Base-by-base conservation (phyloP, 2,329 filamentous ascomycete species). In the Pyrenophora graminea region DNA sequence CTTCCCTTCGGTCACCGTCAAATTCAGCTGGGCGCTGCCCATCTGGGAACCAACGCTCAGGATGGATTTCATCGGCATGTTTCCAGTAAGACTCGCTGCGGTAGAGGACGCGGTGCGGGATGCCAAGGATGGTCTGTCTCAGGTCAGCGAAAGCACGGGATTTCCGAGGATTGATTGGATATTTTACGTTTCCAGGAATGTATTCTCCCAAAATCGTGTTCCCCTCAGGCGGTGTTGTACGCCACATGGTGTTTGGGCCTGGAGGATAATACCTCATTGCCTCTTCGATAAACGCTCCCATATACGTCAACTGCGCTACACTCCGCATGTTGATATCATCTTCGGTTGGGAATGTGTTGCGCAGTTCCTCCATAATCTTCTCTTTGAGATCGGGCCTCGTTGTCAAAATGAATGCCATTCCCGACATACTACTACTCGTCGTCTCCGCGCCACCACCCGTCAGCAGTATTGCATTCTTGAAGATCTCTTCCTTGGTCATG, bases 31-130 rank as follows among this genome's bases (percentile, higher is more conserved):
- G 15, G 8, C 41, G 12, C 27, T 43, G 10, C 3, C 18, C 31
- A n/a, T 43, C 31, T 13, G 18, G 18, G n/a, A 43, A n/a, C 41
- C 31, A 43, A 17, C 41, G 30, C 41, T 43, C 41, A 13, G 41
- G 41, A 25, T 17, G 19, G 6, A 43, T 34, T 19, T 34, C 30
- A 17, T 36, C 41, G 1, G 41, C 27, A 25, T 36, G 17, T 12
- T 34, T 36, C 27, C 19, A 43, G 18, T 25, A 34, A 4, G 30
- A 12, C 13, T 32, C 27, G 17, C 41, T 43, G 7, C 18, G 18
- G 8, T 34, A 34, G 4, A 25, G 15, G 18, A 32, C 30, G 9
- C 31, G 30, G 4, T 36, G 31, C 2, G 31, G 31, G 7, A 43
- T 32, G 18, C 41, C 41, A 9, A 43, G 27, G 12, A 32, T 25